Evolutionary conservation across 2,329 filamentous ascomycete species (phyloP), one percentile per base, ranked within the genome.

Genomic region (Aspergillus hiratsukae): DNA sequence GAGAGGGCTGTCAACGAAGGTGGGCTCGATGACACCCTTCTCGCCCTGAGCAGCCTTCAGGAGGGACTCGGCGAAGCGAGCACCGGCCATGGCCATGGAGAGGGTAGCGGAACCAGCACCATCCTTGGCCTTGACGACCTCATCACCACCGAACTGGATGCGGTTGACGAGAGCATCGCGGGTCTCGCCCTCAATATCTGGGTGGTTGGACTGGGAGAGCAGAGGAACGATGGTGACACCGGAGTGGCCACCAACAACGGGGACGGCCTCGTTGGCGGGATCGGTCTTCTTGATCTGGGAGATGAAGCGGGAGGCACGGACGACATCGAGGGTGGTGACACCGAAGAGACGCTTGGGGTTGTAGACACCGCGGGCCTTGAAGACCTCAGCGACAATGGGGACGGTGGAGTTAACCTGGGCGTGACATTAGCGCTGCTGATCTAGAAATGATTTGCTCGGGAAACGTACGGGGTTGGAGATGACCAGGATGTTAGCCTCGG

Each of bases 321-420:
- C 94, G 64, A 97, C 92, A 72, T 99, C 94, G 72, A 99, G 91
- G 73, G 94, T 97, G 80, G 94, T 99, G 75, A 99, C 94, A 83
- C 94, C 94, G 81, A 99, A 99, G 70, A 99, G 90, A 74, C 90
- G 90, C 88, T 95, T 95, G 78, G 94, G 92, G 87, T 99, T 93
- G 88, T 97, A 99, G 82, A 97, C 93, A 68, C 91, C 91, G 70
- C 81, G 84, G 76, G 85, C 81, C 88, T 97, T 97, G 90, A 92
- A 96, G 76, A 97, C 87, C 86, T 97, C 94, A 75, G 91, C 88
- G 75, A 87, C 88, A 81, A 99, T 99, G 76, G 94, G 94, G 72
- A 99, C 94, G 74, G 94, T 99, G 70, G 91, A 97, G 91, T 99
- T 99, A 82, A 99, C 84, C 82, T 85, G 54, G 29, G 23, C 25